These are phyloP conservation scores for Globisporangium paroecandrum DNA, from an alignment of 352 stramenopile genomes.

Conservation along the genomic window DNA sequence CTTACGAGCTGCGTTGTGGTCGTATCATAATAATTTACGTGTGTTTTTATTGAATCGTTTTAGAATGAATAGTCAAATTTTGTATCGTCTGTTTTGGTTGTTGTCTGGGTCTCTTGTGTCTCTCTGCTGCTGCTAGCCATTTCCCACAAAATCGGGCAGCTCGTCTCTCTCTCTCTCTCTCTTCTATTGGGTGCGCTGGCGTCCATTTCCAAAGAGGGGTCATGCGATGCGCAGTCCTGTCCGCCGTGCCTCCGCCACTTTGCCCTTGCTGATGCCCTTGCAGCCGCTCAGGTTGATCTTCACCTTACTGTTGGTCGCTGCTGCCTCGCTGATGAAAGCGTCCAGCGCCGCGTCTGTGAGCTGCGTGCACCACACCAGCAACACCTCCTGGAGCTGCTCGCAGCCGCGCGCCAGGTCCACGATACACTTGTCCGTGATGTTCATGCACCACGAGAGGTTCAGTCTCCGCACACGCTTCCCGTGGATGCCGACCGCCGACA, in stretches of 20 bases:
- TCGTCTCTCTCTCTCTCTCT: background rate
- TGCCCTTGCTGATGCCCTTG: slow-evolving; percentile 46
- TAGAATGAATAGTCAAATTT: background rate
- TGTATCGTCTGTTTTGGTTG: background rate
- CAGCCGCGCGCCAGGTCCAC: slow-evolving; percentile 64
- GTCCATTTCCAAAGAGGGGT: background rate
- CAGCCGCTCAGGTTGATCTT: slow-evolving; percentile 67
- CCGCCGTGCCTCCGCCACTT: slow-evolving; percentile 30
- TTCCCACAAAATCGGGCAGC: slow-evolving; percentile 1
- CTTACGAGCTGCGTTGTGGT: background rate
- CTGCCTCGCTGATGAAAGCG: slow-evolving; percentile 34
- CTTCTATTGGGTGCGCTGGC: background rate
- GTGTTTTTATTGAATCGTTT: background rate
- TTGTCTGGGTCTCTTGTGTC: background rate
- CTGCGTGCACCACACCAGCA: slow-evolving; percentile 83
- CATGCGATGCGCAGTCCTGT: slow-evolving; percentile 34
- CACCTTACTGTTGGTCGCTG: slow-evolving; percentile 15
- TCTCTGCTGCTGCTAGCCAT: background rate
- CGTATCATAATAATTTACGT: slow-evolving; percentile 9
- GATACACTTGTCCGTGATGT: slow-evolving; percentile 85
- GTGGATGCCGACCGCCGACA: slow-evolving; percentile 47
- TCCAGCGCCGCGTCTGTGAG: slow-evolving; percentile 68
- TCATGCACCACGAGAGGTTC: slow-evolving; percentile 87
- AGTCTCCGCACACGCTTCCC: slow-evolving; percentile 57
- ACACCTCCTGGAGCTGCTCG: slow-evolving; percentile 52